Evolutionary conservation across 2,329 filamentous ascomycete genomes (phyloP).

Genomic region (Pseudogymnoascus sp.): DNA sequence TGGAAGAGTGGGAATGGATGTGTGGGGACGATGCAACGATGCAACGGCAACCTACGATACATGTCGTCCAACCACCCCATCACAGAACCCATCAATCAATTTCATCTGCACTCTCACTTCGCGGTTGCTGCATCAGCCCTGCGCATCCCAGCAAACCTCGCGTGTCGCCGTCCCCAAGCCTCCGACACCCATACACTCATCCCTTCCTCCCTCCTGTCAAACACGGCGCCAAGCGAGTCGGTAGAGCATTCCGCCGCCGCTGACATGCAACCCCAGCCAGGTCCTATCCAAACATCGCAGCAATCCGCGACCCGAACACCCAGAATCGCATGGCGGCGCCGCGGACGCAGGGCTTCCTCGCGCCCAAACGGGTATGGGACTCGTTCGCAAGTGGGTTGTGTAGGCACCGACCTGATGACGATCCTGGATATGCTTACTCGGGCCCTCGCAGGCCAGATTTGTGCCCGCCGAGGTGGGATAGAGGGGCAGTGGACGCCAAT

Average conservation of each 20-base stretch:
- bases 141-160: neutral
- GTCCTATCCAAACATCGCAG: neutral
- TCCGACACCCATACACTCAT: neutral
- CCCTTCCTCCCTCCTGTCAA: conserved; percentile 7
- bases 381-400: neutral
- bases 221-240: conserved; percentile 2
- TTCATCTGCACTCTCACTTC: neutral
- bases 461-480: neutral
- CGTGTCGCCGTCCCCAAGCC: neutral
- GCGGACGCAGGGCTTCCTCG: neutral
- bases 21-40: neutral
- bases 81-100: neutral
- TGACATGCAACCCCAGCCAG: conserved; percentile 1
- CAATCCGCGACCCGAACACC: neutral
- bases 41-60: conserved; percentile 5
- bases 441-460: neutral
- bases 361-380: neutral
- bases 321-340: conserved; percentile 1
- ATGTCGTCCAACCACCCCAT: neutral
- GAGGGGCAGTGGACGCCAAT: neutral
- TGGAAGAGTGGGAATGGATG: conserved; percentile 4
- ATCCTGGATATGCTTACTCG: conserved; percentile 11
- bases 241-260: conserved; percentile 11
- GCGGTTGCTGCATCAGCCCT: neutral
- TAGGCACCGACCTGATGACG: conserved; percentile 6